Base-by-base conservation (phyloP, 108 stramenopile genomes). In the Pseudonitzschia pungens region DNA sequence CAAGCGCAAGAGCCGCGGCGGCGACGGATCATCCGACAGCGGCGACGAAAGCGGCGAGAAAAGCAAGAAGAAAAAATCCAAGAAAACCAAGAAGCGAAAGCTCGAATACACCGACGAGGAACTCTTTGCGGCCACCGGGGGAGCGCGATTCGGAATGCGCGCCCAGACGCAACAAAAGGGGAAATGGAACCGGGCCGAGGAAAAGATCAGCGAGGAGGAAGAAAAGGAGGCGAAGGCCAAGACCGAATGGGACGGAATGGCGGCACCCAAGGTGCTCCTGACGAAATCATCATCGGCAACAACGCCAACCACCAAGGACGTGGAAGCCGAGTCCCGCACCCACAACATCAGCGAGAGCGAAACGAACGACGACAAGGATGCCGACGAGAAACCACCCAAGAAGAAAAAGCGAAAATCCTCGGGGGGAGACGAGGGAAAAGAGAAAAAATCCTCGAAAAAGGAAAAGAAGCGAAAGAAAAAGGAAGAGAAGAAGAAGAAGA, bases 121-220 rank as follows among this genome's bases (percentile, higher is more conserved):
- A 60, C 78, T 97, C 48, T 97, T 97, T 67, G 65, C 75, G 70
- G 96, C 94, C 0, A 97, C 96, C 0, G 96, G 96, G 18, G 93
- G 93, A 24, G 89, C 85, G 12, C 72, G 93, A 43, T 89, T 94
- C 70, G 90, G 90, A 1, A 97, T 94, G 93, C 66, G 96, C 52
- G 92, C 92, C 16, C 88, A 87, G 69, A 74, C 89, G 10, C 69
- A 79, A 50, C 87, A 89, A 18, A 74, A 81, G 67, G 92, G 83
- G 0, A 97, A 97, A 72, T 94, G 93, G 92, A 79, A 76, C 51
- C 80, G 96, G 16, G 87, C 92, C 15, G 93, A 97, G 70, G 69
- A 73, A 0, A 43, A 68, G 6, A 69, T 67, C 36, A 66, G 42
- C 0, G 24, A 58, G 9, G 72, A 83, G 29, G 79, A 80, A 57